phyloP scores from a whole-genome alignment of 1,139 yeast species.

The Scheffersomyces illinoinensis region DNA sequence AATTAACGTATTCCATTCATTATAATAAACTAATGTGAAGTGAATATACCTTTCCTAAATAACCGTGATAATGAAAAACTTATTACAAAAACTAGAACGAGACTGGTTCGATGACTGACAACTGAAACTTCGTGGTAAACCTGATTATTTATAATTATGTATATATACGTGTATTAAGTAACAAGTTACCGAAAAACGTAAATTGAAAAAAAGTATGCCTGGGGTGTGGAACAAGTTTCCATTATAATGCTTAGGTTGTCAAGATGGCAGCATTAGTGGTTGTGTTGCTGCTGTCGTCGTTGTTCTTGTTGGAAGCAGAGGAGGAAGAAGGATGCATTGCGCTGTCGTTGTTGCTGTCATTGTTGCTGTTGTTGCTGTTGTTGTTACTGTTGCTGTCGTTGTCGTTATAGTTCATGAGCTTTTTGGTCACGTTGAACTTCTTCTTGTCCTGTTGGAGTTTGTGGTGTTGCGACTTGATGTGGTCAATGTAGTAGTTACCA shows the following conservation, averaged over 20 bases:
- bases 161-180: background rate
- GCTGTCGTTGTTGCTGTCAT: conserved; percentile 7
- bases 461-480: conserved; percentile 17
- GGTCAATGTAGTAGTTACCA: conserved; percentile 50
- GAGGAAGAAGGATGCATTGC: background rate
- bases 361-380: conserved; percentile 7
- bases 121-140: background rate
- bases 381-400: conserved; percentile 8
- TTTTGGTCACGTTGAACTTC: conserved; percentile 5
- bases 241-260: conserved; percentile 6
- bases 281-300: conserved; percentile 7
- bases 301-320: conserved; percentile 1
- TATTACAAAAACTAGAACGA: background rate
- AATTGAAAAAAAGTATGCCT: background rate
- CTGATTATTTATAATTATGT: background rate
- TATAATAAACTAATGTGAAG: background rate
- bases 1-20: background rate
- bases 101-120: background rate
- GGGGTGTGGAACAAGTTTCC: conserved; percentile 1
- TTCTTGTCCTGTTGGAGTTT: conserved; percentile 17
- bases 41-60: background rate
- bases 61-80: background rate
- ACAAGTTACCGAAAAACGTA: background rate
- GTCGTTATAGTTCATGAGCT: conserved; percentile 6
- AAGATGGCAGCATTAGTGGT: conserved; percentile 10